These are phyloP conservation scores for Magnaporthiopsis poae DNA, from an alignment of 2,329 filamentous ascomycete species.

Conservation along the genomic window DNA sequence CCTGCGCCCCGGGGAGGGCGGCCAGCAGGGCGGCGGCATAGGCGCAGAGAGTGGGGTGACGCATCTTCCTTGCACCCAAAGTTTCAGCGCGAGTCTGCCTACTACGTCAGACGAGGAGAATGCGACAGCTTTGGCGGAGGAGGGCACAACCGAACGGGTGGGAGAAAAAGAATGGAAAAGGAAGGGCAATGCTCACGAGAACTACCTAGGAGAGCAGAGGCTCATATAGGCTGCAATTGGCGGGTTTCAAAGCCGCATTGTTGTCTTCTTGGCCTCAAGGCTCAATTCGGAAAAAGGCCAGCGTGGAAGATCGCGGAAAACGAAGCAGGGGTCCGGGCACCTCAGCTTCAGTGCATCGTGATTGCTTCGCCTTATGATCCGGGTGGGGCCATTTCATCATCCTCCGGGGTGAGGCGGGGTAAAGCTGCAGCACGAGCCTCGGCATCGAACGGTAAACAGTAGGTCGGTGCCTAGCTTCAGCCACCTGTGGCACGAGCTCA, in stretches of 20 bases:
- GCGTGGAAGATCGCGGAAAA: conserved; percentile 25
- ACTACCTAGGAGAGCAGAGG: background rate
- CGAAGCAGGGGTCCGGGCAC: background rate
- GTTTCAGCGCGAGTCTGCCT: background rate
- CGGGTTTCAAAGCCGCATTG: conserved; percentile 13
- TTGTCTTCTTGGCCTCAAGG: conserved; percentile 16
- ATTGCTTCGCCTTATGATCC: background rate
- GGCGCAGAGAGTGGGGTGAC: conserved; percentile 43
- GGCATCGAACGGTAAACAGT: background rate
- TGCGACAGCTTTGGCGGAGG: background rate
- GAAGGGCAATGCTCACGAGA: background rate
- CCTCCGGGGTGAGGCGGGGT: background rate
- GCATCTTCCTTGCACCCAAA: conserved; percentile 31
- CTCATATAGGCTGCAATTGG: conserved; percentile 7
- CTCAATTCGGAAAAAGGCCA: conserved; percentile 30
- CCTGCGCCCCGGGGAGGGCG: conserved; percentile 53
- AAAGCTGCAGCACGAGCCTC: background rate
- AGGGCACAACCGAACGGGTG: background rate
- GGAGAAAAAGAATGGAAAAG: background rate
- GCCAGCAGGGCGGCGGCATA: conserved; percentile 55
- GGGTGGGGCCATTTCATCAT: conserved; percentile 2
- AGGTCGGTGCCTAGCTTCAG: conserved; percentile 9
- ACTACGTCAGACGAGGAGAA: background rate
- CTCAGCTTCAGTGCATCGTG: background rate
- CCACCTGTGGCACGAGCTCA: conserved; percentile 18